A percentile compares a stretch with the other conserved stretches of the same genome.
phyloP scores from a whole-genome alignment of 2,329 filamentous ascomycete genomes.

The Verticillium tricorpus region DNA sequence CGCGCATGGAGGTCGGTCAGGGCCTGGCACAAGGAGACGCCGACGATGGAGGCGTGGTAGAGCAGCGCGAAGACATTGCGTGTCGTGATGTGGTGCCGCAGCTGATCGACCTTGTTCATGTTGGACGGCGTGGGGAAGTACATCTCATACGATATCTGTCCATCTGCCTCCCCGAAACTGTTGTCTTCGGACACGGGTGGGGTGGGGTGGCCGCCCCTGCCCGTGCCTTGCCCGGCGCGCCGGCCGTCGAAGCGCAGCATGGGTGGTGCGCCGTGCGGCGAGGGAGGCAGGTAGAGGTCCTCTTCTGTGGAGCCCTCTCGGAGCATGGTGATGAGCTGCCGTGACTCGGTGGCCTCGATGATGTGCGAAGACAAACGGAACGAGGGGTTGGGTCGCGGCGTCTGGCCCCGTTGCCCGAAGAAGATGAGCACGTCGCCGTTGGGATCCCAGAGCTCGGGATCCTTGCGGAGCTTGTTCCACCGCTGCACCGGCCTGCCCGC shows the following conservation, averaged over 20 bases:
- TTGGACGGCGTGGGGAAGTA: slow-evolving; percentile 55
- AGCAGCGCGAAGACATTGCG: slow-evolving; percentile 66
- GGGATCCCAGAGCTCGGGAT: slow-evolving; percentile 57
- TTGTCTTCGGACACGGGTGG: slow-evolving; percentile 41
- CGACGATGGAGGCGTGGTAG: slow-evolving; percentile 61
- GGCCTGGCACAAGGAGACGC: slow-evolving; percentile 58
- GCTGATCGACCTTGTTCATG: slow-evolving; percentile 40
- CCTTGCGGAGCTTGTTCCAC: slow-evolving; percentile 56
- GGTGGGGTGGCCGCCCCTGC: slow-evolving; percentile 31
- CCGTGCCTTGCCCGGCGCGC: slow-evolving; percentile 15
- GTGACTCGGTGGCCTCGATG: slow-evolving; percentile 53
- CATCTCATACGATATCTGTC: slow-evolving; percentile 57
- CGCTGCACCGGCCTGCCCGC: slow-evolving; percentile 41
- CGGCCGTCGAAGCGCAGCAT: slow-evolving; percentile 28
- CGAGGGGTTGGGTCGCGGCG: slow-evolving; percentile 43
- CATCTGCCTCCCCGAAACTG: slow-evolving; percentile 39
- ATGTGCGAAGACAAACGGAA: slow-evolving; percentile 55
- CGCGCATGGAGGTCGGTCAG: slow-evolving; percentile 58
- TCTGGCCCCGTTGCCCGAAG: slow-evolving; percentile 41
- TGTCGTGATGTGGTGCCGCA: slow-evolving; percentile 59
- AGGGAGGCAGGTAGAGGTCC: slow-evolving; percentile 37
- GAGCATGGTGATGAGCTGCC: slow-evolving; percentile 47
- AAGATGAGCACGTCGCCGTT: slow-evolving; percentile 58
- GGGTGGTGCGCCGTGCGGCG: slow-evolving; percentile 35
- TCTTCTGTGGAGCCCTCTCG: slow-evolving; percentile 49